These are phyloP conservation scores for Carex pumila DNA, from an alignment of 176 grass and related monocot genomes.

Conservation along the genomic window DNA sequence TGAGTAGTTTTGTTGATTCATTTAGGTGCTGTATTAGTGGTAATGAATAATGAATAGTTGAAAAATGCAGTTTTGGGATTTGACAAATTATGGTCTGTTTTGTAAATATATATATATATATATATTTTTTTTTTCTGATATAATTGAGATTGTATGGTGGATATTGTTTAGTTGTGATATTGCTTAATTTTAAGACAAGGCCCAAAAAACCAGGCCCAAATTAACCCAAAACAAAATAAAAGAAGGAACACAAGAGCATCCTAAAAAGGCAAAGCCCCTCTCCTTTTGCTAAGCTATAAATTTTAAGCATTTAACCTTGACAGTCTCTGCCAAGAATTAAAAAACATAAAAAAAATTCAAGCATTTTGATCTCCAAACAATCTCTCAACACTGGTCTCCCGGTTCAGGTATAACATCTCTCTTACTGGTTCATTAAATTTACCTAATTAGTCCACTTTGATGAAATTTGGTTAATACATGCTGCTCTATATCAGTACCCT, in stretches of 20 bases:
- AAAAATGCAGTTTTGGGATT: not conserved
- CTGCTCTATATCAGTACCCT: too few relatives aligned
- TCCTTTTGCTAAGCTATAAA: too few relatives aligned
- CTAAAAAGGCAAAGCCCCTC: not conserved
- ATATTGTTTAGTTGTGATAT: not conserved
- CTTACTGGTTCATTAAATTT: not conserved
- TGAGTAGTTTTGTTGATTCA: not conserved
- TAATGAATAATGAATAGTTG: slow-evolving; percentile 1
- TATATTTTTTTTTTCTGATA: not conserved
- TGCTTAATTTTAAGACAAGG: not conserved
- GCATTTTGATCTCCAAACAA: not conserved
- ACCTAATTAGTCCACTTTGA: too few relatives aligned
- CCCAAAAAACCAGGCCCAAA: not conserved
- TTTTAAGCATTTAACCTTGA: too few relatives aligned
- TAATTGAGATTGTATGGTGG: not conserved
- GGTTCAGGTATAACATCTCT: too few relatives aligned
- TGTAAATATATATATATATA: not conserved
- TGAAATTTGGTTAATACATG: too few relatives aligned
- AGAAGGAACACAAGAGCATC: not conserved
- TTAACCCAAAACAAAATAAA: not conserved
- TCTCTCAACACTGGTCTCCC: too few relatives aligned
- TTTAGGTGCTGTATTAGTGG: slow-evolving; percentile 1
- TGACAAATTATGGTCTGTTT: not conserved
- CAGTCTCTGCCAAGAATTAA: too few relatives aligned
- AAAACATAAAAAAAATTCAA: too few relatives aligned